Evolutionary conservation across 192 early-diverging fungal genomes (phyloP), one percentile per base, ranked within the genome.

Genomic region (Coemansia sp.): DNA sequence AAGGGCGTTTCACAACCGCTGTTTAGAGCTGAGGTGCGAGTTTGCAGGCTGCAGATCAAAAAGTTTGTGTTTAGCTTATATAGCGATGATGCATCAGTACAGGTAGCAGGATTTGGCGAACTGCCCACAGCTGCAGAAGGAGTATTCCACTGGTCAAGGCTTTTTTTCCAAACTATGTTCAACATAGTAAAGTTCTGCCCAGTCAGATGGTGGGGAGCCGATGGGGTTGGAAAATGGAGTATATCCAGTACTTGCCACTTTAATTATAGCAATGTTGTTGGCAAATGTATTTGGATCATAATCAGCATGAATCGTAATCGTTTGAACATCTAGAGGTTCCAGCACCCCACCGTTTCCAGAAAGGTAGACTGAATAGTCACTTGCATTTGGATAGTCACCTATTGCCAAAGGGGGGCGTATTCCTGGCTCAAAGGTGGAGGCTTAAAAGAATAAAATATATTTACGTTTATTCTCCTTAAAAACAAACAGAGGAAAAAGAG

Each of bases 231-330:
- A 17, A 10, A 15, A 7, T 45, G 4, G 5, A 6, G 0, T 3
- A 46, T 2, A 0, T 45, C 14, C 33, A 15, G 25, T 22, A 4
- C 40, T 20, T 8, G 23, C 42, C 32, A 69, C 40, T 2, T 20
- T 38, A 19, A 75, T n/a, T 13, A 75, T 54, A 10, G 67, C 73
- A 38, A 75, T 33, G 29, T 75, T 75, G 45, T 75, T 69, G 46
- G 66, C 73, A 65, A 69, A 75, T 10, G 57, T 66, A 15, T 40
- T 34, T 23, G 57, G 23, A 43, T 75, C 54, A 25, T 59, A 75
- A 1, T 45, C n/a, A 3, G 56, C 42, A 11, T 75, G 63, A 5
- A 35, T 33, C 17, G 23, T 9, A 9, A 70, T 59, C n/a, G n/a
- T 0, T 33, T 50, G 14, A 5, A 61, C 50, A 6, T 7, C 22